phyloP scores from a whole-genome alignment of 805 yeast species.

The Yamadazyma takamatsuzukensis region DNA sequence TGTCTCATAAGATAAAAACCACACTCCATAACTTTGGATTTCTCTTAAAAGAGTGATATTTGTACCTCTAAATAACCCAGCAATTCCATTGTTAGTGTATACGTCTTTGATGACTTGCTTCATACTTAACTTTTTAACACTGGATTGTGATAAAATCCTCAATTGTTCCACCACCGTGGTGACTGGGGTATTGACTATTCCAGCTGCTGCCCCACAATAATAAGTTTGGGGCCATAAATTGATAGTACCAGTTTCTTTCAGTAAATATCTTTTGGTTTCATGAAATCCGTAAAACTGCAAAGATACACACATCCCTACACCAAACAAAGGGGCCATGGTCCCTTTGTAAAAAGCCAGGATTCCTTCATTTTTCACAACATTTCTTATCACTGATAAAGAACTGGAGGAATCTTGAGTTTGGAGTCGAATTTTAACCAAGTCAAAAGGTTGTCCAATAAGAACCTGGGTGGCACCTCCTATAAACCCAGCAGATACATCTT shows the following conservation, averaged over 20 bases:
- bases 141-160: constrained; percentile 56
- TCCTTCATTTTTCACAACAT: constrained; percentile 40
- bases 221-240: constrained; percentile 56
- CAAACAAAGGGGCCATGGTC: constrained; percentile 41
- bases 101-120: constrained; percentile 37
- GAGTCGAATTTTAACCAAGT: constrained; percentile 39
- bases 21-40: constrained; percentile 70
- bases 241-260: constrained; percentile 30
- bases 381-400: constrained; percentile 29
- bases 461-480: constrained; percentile 47
- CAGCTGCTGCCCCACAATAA: constrained; percentile 62
- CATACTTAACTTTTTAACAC: constrained; percentile 9
- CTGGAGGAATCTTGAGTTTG: constrained; percentile 34
- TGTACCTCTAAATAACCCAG: constrained; percentile 55
- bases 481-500: constrained; percentile 43
- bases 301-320: constrained; percentile 61
- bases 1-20: constrained; percentile 66
- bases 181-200: constrained; percentile 60
- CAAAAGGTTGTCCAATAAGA: constrained; percentile 46
- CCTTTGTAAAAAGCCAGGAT: constrained; percentile 43
- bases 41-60: constrained; percentile 55
- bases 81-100: constrained; percentile 38
- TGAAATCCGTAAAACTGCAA: constrained; percentile 70
- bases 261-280: constrained; percentile 59
- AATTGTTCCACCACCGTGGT: constrained; percentile 66